Conservation (phyloP, 345 rosid genomes). For the Physaria fendleri region DNA sequence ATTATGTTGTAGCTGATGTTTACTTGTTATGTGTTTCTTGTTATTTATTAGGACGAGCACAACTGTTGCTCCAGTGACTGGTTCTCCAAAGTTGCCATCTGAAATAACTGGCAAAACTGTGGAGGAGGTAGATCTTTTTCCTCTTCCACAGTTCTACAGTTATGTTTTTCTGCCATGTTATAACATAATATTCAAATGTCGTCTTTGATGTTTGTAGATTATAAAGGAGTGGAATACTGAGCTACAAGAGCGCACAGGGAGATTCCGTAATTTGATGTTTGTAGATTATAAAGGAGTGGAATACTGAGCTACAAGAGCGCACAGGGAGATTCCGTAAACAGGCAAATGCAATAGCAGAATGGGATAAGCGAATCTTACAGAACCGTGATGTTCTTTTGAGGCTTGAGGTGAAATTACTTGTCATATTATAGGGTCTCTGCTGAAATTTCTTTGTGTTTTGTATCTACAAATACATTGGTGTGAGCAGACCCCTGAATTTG, state of each 20-base stretch:
- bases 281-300: slow-evolving; percentile 97
- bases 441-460: neutral
- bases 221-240: slow-evolving; percentile 96
- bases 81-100: slow-evolving; percentile 73
- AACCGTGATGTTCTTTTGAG: slow-evolving; percentile 95
- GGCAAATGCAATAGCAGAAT: slow-evolving; percentile 90
- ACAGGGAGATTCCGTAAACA: slow-evolving; percentile 87
- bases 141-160: neutral
- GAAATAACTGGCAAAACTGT: slow-evolving; percentile 88
- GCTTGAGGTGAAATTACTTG: slow-evolving; percentile 64
- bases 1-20: slow-evolving; percentile 1
- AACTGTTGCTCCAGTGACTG: slow-evolving; percentile 40
- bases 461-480: slow-evolving; percentile 4
- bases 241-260: slow-evolving; percentile 88
- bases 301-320: slow-evolving; percentile 86
- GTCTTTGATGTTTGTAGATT: slow-evolving; percentile 43
- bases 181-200: neutral
- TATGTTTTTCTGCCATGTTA: neutral
- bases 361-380: slow-evolving; percentile 96
- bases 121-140: slow-evolving; percentile 62
- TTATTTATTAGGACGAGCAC: slow-evolving; percentile 49
- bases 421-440: neutral
- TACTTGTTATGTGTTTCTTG: slow-evolving; percentile 14
- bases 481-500: neutral
- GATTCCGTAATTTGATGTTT: slow-evolving; percentile 49